A percentile compares a stretch with the other conserved stretches of the same genome.
Conservation (phyloP, 306 rosid species). For the apple (Malus domestica) region DNA sequence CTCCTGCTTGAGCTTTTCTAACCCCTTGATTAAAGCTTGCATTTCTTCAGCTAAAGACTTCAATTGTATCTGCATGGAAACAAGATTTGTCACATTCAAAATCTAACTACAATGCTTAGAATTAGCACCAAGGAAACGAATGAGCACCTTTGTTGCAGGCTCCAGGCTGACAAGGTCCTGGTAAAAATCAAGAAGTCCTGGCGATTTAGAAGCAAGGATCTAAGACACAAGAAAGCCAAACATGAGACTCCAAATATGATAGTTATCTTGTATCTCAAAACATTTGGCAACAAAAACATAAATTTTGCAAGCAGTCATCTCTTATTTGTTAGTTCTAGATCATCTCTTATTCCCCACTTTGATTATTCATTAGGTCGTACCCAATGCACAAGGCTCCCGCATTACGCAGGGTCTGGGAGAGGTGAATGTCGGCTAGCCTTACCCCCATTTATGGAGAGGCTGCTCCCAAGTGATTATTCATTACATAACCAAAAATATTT, state of each 20-base stretch:
- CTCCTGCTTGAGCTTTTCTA: conserved; percentile 90
- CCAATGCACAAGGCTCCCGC: too few species aligned
- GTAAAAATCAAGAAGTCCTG: conserved; percentile 83
- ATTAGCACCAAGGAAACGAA: conserved; percentile 1
- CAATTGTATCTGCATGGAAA: conserved; percentile 82
- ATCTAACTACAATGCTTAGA: not conserved
- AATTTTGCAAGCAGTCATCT: not conserved
- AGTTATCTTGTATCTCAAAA: not conserved
- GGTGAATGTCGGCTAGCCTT: too few species aligned
- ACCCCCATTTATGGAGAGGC: too few species aligned
- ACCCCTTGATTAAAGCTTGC: conserved; percentile 88
- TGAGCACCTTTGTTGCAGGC: conserved; percentile 70
- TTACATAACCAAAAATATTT: conserved; percentile 2
- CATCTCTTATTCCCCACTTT: too few species aligned
- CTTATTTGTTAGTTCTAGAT: not conserved
- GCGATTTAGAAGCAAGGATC: conserved; percentile 78
- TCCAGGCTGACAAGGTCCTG: conserved; percentile 77
- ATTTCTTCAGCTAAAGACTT: conserved; percentile 98
- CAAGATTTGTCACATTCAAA: conserved; percentile 13
- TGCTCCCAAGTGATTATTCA: not conserved
- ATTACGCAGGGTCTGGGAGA: too few species aligned
- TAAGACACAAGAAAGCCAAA: conserved; percentile 31
- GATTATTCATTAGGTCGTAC: not conserved
- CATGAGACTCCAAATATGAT: conserved; percentile 9
- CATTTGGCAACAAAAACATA: not conserved